Evolutionary conservation across 805 yeast species (phyloP).

Genomic region (Trichomonascus vanleenenianus): DNA sequence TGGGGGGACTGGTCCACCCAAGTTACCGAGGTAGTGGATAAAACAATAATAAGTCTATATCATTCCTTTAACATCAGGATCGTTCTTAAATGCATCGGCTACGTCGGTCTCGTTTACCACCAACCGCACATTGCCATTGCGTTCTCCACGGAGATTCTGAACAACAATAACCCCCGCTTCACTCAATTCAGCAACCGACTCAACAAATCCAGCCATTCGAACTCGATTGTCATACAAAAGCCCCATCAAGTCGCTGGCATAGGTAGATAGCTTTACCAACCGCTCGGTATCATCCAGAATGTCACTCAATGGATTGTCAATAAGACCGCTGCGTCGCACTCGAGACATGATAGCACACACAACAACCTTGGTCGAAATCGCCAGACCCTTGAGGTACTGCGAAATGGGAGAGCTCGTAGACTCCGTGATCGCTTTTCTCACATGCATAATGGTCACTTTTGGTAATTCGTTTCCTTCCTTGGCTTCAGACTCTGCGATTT

Average conservation of each 20-base stretch:
- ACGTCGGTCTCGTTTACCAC: conserved; percentile 68
- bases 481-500: conserved; percentile 58
- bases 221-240: conserved; percentile 33
- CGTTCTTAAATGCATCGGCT: conserved; percentile 49
- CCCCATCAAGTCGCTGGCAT: conserved; percentile 28
- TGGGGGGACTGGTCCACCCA: too few relatives aligned
- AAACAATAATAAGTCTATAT: conserved; percentile 15
- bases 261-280: conserved; percentile 31
- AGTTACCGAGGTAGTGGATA: too few relatives aligned
- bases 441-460: conserved; percentile 53
- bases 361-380: conserved; percentile 65
- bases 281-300: conserved; percentile 68
- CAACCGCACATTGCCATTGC: conserved; percentile 56
- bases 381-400: conserved; percentile 46
- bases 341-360: conserved; percentile 61
- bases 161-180: conserved; percentile 72
- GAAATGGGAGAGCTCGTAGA: conserved; percentile 69
- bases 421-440: conserved; percentile 72
- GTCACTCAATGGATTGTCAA: conserved; percentile 68
- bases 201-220: conserved; percentile 53
- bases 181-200: conserved; percentile 56
- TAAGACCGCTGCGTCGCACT: conserved; percentile 57
- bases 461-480: conserved; percentile 6
- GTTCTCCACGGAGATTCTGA: conserved; percentile 61
- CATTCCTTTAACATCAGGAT: conserved; percentile 36